Evolutionary conservation across 2,329 filamentous ascomycete species (phyloP).

Genomic region (Aureobasidium sp.): DNA sequence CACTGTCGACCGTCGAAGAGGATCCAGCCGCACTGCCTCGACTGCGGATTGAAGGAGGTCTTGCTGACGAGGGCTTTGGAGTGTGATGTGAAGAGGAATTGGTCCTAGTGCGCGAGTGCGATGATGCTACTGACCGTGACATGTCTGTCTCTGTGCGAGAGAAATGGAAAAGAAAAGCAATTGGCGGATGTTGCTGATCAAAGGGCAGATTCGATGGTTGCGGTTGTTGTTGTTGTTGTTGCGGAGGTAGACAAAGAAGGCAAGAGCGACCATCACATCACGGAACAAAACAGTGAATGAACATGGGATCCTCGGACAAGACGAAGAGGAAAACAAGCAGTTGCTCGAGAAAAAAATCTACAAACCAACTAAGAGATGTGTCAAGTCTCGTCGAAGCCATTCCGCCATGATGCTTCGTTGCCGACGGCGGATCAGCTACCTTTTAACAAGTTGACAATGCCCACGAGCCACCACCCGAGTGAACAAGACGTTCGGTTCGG

Average conservation of each 20-base stretch:
- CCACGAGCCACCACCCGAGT: conserved; percentile 14
- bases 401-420: conserved; percentile 15
- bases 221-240: conserved; percentile 2
- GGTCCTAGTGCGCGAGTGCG: conserved; percentile 7
- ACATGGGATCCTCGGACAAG: no score
- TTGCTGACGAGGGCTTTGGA: not conserved
- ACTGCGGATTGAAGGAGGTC: not conserved
- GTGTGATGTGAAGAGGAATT: not conserved
- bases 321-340: no score
- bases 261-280: not conserved
- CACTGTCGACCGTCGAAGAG: not conserved
- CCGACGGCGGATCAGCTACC: conserved; percentile 14
- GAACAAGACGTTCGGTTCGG: conserved; percentile 17
- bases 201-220: not conserved
- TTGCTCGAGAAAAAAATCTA: not conserved
- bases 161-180: not conserved
- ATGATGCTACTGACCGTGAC: conserved; percentile 1
- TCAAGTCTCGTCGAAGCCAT: conserved; percentile 14
- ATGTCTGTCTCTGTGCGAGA: not conserved
- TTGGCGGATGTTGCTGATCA: not conserved
- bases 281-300: not conserved
- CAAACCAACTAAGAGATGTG: conserved; percentile 6
- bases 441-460: conserved; percentile 15
- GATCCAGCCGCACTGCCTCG: not conserved
- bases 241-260: conserved; percentile 1